Evolutionary conservation across 2,329 filamentous ascomycete species (phyloP).

Genomic region (Phaeosphaeriaceae sp.): DNA sequence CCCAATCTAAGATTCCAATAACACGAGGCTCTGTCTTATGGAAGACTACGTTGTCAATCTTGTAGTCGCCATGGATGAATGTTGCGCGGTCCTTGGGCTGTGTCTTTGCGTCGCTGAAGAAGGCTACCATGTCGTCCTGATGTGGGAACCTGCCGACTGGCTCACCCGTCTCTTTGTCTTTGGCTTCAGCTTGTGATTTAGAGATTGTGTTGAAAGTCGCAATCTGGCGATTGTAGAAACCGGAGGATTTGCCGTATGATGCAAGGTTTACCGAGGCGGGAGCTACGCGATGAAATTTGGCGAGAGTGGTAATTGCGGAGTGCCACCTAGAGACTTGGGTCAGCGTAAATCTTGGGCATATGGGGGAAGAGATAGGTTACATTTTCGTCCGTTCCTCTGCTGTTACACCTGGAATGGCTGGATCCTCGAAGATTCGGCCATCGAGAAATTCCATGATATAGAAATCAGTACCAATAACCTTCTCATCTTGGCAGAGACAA

Average conservation of each 20-base stretch:
- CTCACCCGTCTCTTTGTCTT: constrained; percentile 77
- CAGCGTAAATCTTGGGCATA: background rate
- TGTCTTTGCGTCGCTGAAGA: constrained; percentile 71
- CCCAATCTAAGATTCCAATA: constrained; percentile 89
- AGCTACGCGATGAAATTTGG: constrained; percentile 80
- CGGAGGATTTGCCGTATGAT: constrained; percentile 72
- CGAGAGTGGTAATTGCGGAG: constrained; percentile 81
- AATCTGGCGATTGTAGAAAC: constrained; percentile 88
- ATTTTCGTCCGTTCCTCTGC: constrained; percentile 74
- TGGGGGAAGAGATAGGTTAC: constrained; percentile 44
- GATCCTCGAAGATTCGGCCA: constrained; percentile 91
- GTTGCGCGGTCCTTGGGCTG: constrained; percentile 80
- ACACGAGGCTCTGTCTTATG: constrained; percentile 86
- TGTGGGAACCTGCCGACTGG: constrained; percentile 83
- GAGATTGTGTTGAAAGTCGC: constrained; percentile 82
- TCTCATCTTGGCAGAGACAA: constrained; percentile 82
- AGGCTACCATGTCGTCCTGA: constrained; percentile 78
- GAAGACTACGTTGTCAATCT: constrained; percentile 73
- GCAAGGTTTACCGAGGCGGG: constrained; percentile 71
- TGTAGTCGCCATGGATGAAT: constrained; percentile 94
- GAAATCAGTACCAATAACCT: constrained; percentile 85
- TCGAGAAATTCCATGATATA: constrained; percentile 98
- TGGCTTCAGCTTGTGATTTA: constrained; percentile 73
- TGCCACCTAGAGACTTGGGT: constrained; percentile 68
- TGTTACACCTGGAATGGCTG: constrained; percentile 75